Percentiles rank a stretch among this genome's conserved stretches.
phyloP scores from a whole-genome alignment of 805 yeast species.

The Lachancea sp. region DNA sequence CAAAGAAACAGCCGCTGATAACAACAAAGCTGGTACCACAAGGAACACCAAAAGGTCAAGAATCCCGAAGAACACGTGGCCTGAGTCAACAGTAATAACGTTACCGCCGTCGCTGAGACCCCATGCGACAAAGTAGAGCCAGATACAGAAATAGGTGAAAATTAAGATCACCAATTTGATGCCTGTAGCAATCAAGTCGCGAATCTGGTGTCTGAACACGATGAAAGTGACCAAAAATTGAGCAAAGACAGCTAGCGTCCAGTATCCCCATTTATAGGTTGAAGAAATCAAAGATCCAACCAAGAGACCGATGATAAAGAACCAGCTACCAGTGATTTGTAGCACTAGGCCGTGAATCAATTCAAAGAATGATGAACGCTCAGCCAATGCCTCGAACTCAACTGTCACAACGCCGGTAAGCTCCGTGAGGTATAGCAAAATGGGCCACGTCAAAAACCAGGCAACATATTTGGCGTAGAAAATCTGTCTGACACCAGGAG shows the following conservation, averaged over 20 bases:
- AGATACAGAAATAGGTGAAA: constrained; percentile 33
- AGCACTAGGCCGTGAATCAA: constrained; percentile 30
- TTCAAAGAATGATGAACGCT: constrained; percentile 12
- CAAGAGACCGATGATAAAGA: constrained; percentile 47
- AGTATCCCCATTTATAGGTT: constrained; percentile 64
- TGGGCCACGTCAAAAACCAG: constrained; percentile 43
- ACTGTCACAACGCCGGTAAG: constrained; percentile 11
- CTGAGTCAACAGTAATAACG: constrained; percentile 47
- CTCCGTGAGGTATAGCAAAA: constrained; percentile 29
- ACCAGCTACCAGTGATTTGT: constrained; percentile 40
- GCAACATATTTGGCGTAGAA: constrained; percentile 41
- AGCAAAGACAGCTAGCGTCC: constrained; percentile 45
- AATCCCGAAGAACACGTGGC: constrained; percentile 48
- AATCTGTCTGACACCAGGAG: constrained; percentile 36
- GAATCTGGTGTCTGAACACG: constrained; percentile 29
- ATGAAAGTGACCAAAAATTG: constrained; percentile 35
- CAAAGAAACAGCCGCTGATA: constrained; percentile 12
- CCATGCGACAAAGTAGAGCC: constrained; percentile 43
- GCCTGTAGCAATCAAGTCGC: constrained; percentile 13
- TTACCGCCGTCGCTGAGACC: constrained; percentile 53
- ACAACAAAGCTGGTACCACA: constrained; percentile 35
- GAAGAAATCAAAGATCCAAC: constrained; percentile 51
- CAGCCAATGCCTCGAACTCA: constrained; percentile 5
- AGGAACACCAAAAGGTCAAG: constrained; percentile 42
- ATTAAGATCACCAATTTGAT: constrained; percentile 11